Evolutionary conservation across 2,329 filamentous ascomycete genomes (phyloP), one percentile per base, ranked within the genome.

Genomic region (Cryphonectria nitschkei): DNA sequence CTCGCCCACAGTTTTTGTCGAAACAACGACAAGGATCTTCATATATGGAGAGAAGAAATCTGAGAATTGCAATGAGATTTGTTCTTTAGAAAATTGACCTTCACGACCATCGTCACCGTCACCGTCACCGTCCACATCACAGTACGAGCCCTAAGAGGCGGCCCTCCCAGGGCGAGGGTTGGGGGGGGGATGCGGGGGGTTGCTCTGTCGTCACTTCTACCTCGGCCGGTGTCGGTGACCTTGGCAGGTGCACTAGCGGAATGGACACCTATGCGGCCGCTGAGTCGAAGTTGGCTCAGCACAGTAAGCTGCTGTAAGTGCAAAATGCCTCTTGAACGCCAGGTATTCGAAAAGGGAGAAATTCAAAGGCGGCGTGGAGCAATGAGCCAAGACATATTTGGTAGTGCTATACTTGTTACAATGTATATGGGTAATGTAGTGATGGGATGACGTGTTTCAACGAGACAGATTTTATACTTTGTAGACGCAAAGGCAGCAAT

Each of bases 221-320:
- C 26, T 58, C 54, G 54, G 54, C 54, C 54, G 54, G 54, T 58
- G 54, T 58, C 54, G 54, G 54, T 56, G 52, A 29, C 52, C n/a
- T 3, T 56, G 52, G 52, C 9, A n/a, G 52, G 26, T 56, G 26
- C 52, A 29, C 52, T 56, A 56, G 52, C 52, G 2, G 26, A 56
- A n/a, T 29, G 29, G 52, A 29, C 52, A 56, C 52, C 52, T 9
- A 56, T 29, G 52, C 52, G 26, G 52, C 52, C 26, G 52, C 52
- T 29, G 52, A 29, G 19, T 13, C 26, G n/a, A 29, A 29, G n/a
- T 26, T 56, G 9, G 52, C 52, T 16, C 52, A 9, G n/a, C 52
- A 3, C 52, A 26, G 9, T 14, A 56, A 26, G 52, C 4, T n/a
- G 52, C 26, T 19, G 26, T 26, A 54, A 26, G n/a, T 11, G 6